Conservation (phyloP, 2,329 filamentous ascomycete species). For the Kalmusia sp. region DNA sequence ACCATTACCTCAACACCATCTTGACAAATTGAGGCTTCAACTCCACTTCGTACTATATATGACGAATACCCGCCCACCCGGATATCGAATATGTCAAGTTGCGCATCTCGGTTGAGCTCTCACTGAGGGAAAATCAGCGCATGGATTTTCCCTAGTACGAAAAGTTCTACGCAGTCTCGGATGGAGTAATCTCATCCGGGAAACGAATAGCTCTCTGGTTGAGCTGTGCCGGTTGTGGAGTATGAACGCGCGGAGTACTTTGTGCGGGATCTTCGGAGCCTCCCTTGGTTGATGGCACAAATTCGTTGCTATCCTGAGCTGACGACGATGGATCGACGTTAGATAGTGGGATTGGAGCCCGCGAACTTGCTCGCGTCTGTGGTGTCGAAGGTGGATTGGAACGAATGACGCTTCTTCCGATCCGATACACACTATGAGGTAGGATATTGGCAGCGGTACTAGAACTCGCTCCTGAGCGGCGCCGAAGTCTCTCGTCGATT, state of each 20-base stretch:
- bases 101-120: too few relatives aligned
- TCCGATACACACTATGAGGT: conserved; percentile 39
- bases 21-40: too few relatives aligned
- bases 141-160: not conserved
- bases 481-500: conserved; percentile 30
- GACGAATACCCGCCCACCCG: too few relatives aligned
- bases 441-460: conserved; percentile 28
- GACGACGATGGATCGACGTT: not conserved
- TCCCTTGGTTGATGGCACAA: conserved; percentile 14
- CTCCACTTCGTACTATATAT: too few relatives aligned
- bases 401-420: conserved; percentile 43
- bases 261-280: conserved; percentile 8
- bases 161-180: not conserved
- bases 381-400: conserved; percentile 17
- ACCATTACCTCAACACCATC: too few relatives aligned
- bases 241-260: not conserved
- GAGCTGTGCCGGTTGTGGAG: conserved; percentile 6
- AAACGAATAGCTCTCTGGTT: conserved; percentile 37
- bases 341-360: conserved; percentile 3
- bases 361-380: conserved; percentile 6
- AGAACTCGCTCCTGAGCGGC: conserved; percentile 27
- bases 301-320: not conserved
- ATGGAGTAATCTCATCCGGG: conserved; percentile 29
- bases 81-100: too few relatives aligned
- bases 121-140: not conserved